Conservation (phyloP, 164 flowering plant species). For the Houttuynia cordata region DNA sequence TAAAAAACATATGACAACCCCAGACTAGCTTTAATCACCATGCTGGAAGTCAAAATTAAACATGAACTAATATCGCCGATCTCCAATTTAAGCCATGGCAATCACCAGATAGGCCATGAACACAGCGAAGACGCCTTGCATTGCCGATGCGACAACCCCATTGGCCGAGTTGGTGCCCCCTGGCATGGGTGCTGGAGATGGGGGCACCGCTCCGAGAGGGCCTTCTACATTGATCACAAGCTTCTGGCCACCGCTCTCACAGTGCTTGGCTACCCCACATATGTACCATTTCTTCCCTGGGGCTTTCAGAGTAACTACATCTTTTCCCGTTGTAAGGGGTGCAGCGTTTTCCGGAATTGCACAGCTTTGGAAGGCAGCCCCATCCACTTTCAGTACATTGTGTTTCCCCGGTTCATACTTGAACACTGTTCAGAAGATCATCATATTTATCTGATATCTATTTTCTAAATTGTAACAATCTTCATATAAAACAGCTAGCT, state of each 20-base stretch:
- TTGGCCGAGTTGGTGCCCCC: background rate
- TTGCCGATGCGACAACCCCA: background rate
- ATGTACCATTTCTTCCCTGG: slow-evolving; percentile 25
- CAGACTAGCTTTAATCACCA: too few relatives aligned
- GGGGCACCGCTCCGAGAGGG: background rate
- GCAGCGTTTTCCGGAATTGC: background rate
- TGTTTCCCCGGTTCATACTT: slow-evolving; percentile 7
- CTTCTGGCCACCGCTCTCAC: slow-evolving; percentile 11
- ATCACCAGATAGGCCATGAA: background rate
- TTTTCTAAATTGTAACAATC: too few relatives aligned
- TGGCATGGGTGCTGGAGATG: background rate
- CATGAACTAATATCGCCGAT: background rate
- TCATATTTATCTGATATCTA: too few relatives aligned
- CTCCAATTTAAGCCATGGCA: background rate
- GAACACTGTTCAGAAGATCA: slow-evolving; percentile 10
- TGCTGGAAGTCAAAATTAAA: too few relatives aligned
- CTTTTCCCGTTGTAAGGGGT: slow-evolving; percentile 11
- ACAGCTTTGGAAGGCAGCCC: slow-evolving; percentile 10
- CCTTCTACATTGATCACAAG: slow-evolving; percentile 9
- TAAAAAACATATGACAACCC: too few relatives aligned
- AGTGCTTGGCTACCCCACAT: slow-evolving; percentile 16
- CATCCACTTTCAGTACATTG: slow-evolving; percentile 15
- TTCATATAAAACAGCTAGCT: too few relatives aligned
- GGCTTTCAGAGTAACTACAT: slow-evolving; percentile 5
- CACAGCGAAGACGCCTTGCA: background rate